Conservation (phyloP, 108 stramenopile genomes). For the Epithemia pelagica region DNA sequence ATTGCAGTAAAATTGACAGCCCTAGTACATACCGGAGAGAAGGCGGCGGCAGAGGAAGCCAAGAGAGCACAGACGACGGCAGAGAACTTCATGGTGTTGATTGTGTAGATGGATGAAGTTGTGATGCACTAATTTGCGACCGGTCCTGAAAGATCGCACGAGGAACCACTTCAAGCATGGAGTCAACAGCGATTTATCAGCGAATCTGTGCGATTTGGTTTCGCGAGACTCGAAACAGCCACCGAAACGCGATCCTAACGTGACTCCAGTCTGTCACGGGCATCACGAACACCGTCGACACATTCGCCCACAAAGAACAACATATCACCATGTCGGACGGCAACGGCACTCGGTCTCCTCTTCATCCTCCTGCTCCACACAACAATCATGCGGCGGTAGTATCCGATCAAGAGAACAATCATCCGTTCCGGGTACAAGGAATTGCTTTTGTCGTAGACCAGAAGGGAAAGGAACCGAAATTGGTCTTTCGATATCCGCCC, state of each 20-base stretch:
- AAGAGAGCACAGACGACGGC: conserved; percentile 57
- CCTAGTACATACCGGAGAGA: conserved; percentile 45
- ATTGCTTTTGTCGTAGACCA: conserved; percentile 77
- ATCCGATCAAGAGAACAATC: not conserved
- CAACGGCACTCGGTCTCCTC: too few relatives aligned
- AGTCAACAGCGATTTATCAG: too few relatives aligned
- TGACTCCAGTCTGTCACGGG: too few relatives aligned
- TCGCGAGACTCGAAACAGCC: too few relatives aligned
- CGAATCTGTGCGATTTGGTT: too few relatives aligned
- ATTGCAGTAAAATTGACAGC: too few relatives aligned
- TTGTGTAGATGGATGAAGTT: conserved; percentile 6
- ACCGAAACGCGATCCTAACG: too few relatives aligned
- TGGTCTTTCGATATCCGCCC: conserved; percentile 77
- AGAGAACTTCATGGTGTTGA: conserved; percentile 72
- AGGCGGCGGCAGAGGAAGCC: conserved; percentile 68
- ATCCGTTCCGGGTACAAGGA: conserved; percentile 45
- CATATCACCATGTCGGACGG: too few relatives aligned
- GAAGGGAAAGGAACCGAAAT: conserved; percentile 54
- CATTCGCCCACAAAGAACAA: too few relatives aligned
- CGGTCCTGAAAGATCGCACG: not conserved
- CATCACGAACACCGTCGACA: too few relatives aligned
- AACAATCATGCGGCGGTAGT: too few relatives aligned
- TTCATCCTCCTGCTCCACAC: too few relatives aligned
- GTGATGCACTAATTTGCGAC: not conserved
- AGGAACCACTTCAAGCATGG: not conserved